Evolutionary conservation across 148 eudicot species (phyloP).

Genomic region (Simmondsia chinensis): DNA sequence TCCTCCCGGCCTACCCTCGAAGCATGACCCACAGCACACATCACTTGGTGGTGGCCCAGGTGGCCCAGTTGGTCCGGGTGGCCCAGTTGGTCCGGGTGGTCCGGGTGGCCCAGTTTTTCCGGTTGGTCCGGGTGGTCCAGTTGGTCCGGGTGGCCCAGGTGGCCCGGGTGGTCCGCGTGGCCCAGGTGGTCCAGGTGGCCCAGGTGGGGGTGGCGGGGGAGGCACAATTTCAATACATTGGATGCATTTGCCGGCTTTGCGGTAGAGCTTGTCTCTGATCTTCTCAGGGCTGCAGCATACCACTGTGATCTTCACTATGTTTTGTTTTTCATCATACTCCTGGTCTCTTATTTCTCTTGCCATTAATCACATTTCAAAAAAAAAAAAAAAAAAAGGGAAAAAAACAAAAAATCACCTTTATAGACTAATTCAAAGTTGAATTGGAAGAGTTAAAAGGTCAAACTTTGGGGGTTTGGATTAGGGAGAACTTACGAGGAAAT

Average conservation of each 20-base stretch:
- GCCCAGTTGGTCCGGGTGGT: too few species aligned
- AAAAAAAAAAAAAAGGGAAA: too few species aligned
- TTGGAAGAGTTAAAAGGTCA: not conserved
- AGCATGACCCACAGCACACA: constrained; percentile 30
- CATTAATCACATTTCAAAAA: too few species aligned
- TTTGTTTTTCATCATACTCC: constrained; percentile 52
- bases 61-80: too few species aligned
- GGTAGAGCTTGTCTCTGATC: constrained; percentile 63
- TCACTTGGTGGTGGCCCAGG: constrained; percentile 9
- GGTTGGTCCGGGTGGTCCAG: too few species aligned
- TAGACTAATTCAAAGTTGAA: constrained; percentile 1
- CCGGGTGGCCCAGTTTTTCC: too few species aligned
- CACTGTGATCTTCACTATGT: constrained; percentile 63
- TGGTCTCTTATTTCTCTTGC: constrained; percentile 72
- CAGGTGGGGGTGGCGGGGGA: too few species aligned
- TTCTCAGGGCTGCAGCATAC: constrained; percentile 80
- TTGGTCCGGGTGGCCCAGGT: too few species aligned
- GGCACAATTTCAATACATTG: constrained; percentile 50
- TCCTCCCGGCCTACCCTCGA: too few species aligned
- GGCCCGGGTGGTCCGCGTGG: too few species aligned
- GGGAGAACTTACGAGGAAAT: constrained; percentile 56
- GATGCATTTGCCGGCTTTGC: constrained; percentile 54
- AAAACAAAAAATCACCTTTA: not conserved
- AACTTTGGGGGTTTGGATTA: too few species aligned
- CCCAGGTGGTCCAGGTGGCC: too few species aligned